Base-by-base conservation (phyloP, 306 rosid species). In the Rosa multiflora region DNA sequence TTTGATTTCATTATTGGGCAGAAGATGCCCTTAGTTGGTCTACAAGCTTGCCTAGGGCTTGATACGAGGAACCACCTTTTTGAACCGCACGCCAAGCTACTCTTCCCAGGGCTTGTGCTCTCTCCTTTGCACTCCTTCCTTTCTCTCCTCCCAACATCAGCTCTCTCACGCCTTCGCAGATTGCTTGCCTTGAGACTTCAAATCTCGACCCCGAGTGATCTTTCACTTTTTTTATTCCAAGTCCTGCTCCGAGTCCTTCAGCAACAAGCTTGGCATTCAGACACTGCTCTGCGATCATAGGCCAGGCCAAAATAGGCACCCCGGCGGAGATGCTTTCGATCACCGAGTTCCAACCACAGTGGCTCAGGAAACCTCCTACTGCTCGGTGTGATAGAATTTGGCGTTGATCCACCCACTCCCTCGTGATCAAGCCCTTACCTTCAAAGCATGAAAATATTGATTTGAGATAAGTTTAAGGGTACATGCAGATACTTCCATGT, bases 281-380 rank as follows among this genome's bases (percentile, higher is more conserved):
- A 26, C 75, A 37, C 37, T 82, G 88, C 73, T 83, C 85, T 7
- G 84, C 77, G 10, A 66, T 46, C 78, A 82, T 80, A 3, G 89
- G 86, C 84, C 86, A 86, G 2, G 78, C 76, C 73, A 83, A 37
- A 37, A 83, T 83, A 8, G 89, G 86, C 6, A 86, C 81, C 13
- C 75, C 86, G 4, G 48, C 67, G 0, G 79, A 67, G 76, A 86
- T 2, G 55, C 89, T 72, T 29, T 86, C 85, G 62, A 86, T 20
- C 51, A 48, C 78, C 29, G 84, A 82, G 76, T 86, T 86, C 88
- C 86, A 86, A 1, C 89, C 83, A 46, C 87, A 86, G 12, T 86
- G 89, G 47, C 87, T 86, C 14, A 80, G 37, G 46, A 80, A 86
- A 23, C 86, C 88, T 15, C 85, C 83, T 0, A 78, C 29, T 26